Evolutionary conservation across 768 basidiomycete genomes (phyloP).

Genomic region (Termitomyces sp.): DNA sequence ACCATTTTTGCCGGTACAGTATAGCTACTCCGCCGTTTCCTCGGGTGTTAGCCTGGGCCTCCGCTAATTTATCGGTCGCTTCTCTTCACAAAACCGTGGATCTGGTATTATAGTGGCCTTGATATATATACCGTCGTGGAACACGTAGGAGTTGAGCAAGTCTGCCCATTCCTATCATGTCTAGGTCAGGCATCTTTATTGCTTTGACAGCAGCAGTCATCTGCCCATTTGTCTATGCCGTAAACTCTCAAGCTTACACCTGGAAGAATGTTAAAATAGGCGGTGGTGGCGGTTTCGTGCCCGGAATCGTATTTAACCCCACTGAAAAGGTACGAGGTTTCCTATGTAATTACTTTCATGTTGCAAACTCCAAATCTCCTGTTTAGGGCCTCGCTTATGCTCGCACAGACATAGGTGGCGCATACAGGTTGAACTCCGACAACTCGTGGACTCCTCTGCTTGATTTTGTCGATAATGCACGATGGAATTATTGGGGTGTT

Average conservation of each 20-base stretch:
- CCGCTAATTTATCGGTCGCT: conserved; percentile 19
- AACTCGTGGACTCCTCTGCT: conserved; percentile 61
- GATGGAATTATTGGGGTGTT: conserved; percentile 60
- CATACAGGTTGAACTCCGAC: conserved; percentile 57
- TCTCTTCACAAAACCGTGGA: not conserved
- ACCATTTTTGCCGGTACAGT: not conserved
- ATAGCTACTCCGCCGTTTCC: conserved; percentile 14
- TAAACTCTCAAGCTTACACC: conserved; percentile 47
- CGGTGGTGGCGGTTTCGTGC: conserved; percentile 48
- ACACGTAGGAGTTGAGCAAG: not conserved
- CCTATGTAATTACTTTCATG: not conserved
- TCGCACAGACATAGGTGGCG: conserved; percentile 67
- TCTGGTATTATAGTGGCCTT: not conserved
- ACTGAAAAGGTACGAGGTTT: conserved; percentile 33
- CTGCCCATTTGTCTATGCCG: conserved; percentile 29
- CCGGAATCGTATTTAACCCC: conserved; percentile 61
- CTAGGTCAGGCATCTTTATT: conserved; percentile 26
- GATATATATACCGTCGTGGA: conserved; percentile 9
- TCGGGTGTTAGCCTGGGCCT: conserved; percentile 17
- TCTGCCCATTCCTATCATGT: conserved; percentile 21
- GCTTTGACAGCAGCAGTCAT: conserved; percentile 24
- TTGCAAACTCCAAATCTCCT: not conserved
- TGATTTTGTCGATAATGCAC: conserved; percentile 44
- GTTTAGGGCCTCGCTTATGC: conserved; percentile 54
- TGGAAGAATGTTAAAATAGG: conserved; percentile 63